Base-by-base conservation (phyloP, 164 flowering plant genomes). In the Hamamelis virginiana region DNA sequence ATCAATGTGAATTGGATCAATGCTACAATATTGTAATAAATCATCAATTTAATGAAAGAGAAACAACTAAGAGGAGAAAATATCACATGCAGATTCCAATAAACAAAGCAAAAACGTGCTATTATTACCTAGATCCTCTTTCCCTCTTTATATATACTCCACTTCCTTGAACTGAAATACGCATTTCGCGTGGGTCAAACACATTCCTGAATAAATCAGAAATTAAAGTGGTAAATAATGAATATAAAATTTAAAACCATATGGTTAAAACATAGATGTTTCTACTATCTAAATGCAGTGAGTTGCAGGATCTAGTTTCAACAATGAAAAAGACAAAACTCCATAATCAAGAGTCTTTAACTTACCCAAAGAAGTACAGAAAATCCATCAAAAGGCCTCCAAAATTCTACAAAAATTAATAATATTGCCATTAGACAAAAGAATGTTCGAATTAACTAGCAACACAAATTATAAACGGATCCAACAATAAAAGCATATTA, bases 151-250 rank as follows among this genome's bases (percentile, higher is more conserved):
- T 80, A 75, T 94, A 94, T 10, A 87, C 65, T 28, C 98, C 97
- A 85, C 91, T 91, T 68, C 98, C 98, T 77, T 85, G 91, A 33
- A 94, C 86, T 46, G 98, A 94, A 33, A 92, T 77, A 65, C 97
- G 96, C 92, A 94, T 94, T 80, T 87, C 96, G 27, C 98, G 96
- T 59, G 98, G 97, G 83, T 94, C 98, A 88, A 91, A 94, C 72
- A 94, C 90, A 80, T 92, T 90, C 82, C 98, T 94, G 76, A 43
- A 62, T 45, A 58, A 41, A 62, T 38, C 22, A 72, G 11, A 62
- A 3, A 48, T 11, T 41, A 48, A 13, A n/a, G 19, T 43, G 41
- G 12, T 41, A 72, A 38, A 9, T 12, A 23, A 38, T 15, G 5
- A 62, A 52, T 19, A 41, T 41, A 64, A 53, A 50, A 15, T 13